Conservation (phyloP, 192 early-diverging fungal species). For the Oehlia diaphana region DNA sequence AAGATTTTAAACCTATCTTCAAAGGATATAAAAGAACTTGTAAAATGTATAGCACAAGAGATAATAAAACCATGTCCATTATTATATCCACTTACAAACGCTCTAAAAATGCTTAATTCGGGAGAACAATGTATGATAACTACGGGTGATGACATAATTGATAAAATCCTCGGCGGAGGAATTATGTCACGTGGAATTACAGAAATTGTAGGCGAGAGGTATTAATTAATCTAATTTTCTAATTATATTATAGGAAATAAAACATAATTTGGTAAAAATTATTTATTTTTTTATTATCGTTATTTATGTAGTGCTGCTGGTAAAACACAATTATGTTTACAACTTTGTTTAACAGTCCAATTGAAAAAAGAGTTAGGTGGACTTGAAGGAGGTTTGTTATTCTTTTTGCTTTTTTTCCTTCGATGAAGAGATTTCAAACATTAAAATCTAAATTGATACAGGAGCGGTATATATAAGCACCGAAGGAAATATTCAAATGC, state of each 20-base stretch:
- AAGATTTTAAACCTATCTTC: conserved; percentile 13
- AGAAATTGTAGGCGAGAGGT: conserved; percentile 75
- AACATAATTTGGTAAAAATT: background rate
- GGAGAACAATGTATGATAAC: conserved; percentile 43
- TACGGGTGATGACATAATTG: conserved; percentile 53
- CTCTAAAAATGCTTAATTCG: conserved; percentile 31
- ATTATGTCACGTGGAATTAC: conserved; percentile 61
- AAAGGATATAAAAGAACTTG: conserved; percentile 13
- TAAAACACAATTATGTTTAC: conserved; percentile 86
- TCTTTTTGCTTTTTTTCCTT: background rate
- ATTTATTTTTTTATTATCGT: background rate
- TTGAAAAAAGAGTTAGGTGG: conserved; percentile 57
- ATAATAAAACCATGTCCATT: conserved; percentile 5
- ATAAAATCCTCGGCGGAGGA: conserved; percentile 60
- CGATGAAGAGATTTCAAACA: background rate
- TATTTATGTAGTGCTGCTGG: conserved; percentile 63
- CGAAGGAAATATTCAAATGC: conserved; percentile 64
- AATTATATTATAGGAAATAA: too few relatives aligned
- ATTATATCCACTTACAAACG: conserved; percentile 27
- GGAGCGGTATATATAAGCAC: conserved; percentile 70
- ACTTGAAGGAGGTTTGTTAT: conserved; percentile 53
- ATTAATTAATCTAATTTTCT: too few relatives aligned
- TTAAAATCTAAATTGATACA: conserved; percentile 5
- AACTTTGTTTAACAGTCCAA: conserved; percentile 73
- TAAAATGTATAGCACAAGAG: background rate